Conservation (phyloP, 192 early-diverging fungal genomes). For the Gamsiella multidivaricata region DNA sequence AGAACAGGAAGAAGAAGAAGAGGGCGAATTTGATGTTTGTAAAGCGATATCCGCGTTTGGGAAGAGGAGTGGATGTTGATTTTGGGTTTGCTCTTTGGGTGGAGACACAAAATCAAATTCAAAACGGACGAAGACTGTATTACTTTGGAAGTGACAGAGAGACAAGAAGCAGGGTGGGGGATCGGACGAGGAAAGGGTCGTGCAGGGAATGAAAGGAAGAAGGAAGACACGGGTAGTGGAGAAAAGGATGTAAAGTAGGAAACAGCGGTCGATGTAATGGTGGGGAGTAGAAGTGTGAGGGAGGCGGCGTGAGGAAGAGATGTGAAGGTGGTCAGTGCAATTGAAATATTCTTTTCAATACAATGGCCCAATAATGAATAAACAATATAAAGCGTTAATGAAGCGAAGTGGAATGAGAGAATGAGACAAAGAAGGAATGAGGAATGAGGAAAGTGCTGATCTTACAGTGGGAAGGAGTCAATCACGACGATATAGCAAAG, state of each 20-base stretch:
- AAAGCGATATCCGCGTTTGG: slow-evolving; percentile 1
- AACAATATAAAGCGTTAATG: too few relatives aligned
- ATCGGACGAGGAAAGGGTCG: slow-evolving; percentile 7
- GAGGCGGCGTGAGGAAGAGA: neutral
- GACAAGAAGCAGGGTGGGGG: neutral
- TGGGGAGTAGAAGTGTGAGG: neutral
- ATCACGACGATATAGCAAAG: too few relatives aligned
- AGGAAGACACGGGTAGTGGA: slow-evolving; percentile 20
- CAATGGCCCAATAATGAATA: too few relatives aligned
- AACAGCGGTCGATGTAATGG: neutral
- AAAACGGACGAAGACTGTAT: neutral
- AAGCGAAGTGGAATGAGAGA: neutral
- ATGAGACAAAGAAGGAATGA: neutral
- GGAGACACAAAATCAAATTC: too few relatives aligned
- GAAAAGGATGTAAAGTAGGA: neutral
- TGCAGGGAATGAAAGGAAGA: slow-evolving; percentile 5
- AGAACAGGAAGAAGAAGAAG: neutral
- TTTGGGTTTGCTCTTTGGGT: too few relatives aligned
- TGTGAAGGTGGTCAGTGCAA: neutral
- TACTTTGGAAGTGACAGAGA: neutral
- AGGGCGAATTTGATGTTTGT: slow-evolving; percentile 6
- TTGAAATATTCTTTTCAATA: too few relatives aligned
- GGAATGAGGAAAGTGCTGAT: neutral
- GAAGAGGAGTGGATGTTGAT: neutral
- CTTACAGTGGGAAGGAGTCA: neutral